These are phyloP conservation scores for Aechmea fasciata DNA, from an alignment of 176 grass and related monocot genomes.

Conservation along the genomic window DNA sequence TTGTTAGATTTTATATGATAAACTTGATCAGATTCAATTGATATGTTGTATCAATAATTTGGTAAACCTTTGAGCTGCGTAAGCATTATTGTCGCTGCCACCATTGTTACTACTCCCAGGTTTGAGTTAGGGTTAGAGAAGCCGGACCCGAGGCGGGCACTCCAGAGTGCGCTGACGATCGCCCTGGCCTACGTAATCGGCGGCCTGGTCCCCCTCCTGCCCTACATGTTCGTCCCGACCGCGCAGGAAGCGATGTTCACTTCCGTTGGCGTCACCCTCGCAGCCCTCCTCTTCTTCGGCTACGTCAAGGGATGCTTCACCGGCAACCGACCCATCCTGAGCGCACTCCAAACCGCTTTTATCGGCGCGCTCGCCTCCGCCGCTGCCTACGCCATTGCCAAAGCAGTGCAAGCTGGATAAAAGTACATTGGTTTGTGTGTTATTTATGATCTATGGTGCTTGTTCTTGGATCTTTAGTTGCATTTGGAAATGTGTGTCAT, in stretches of 20 bases:
- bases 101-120: conserved; percentile 9
- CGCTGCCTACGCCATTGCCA: conserved; percentile 65
- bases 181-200: conserved; percentile 58
- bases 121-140: conserved; percentile 92
- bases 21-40: not conserved
- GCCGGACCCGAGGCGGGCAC: conserved; percentile 63
- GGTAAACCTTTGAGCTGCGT: no score
- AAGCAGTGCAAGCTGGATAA: conserved; percentile 55
- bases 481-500: no score
- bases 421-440: not conserved
- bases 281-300: conserved; percentile 66
- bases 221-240: conserved; percentile 57
- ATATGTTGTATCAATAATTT: not conserved
- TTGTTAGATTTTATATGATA: not conserved
- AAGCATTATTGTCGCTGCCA: no score
- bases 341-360: conserved; percentile 62
- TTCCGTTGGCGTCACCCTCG: conserved; percentile 59
- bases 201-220: conserved; percentile 72
- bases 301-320: conserved; percentile 73
- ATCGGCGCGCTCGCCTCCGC: conserved; percentile 77
- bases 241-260: conserved; percentile 57
- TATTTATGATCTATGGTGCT: no score
- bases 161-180: conserved; percentile 73
- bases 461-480: no score
- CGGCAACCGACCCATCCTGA: conserved; percentile 56